phyloP scores from a whole-genome alignment of 2,329 filamentous ascomycete genomes.

The Annulohypoxylon truncatum region DNA sequence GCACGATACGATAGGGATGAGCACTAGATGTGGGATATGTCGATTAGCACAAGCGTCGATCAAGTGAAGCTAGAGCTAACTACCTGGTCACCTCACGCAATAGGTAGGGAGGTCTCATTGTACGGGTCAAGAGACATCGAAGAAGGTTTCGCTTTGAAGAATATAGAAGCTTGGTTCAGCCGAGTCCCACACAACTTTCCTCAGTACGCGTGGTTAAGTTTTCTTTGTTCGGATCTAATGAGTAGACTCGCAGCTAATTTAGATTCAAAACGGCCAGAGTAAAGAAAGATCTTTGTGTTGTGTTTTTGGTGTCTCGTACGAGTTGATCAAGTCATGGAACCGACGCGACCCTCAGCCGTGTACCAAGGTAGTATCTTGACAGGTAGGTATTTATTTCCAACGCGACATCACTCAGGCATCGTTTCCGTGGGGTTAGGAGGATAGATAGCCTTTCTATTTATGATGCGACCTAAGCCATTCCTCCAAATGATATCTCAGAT shows the following conservation, averaged over 20 bases:
- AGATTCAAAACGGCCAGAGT: constrained; percentile 27
- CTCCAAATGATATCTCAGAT: background rate
- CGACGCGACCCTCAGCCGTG: background rate
- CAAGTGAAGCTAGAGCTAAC: constrained; percentile 8
- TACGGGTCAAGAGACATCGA: background rate
- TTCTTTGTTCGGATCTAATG: constrained; percentile 9
- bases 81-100: no score
- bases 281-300: constrained; percentile 14
- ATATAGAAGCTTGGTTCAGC: constrained; percentile 9
- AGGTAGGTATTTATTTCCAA: background rate
- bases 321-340: constrained; percentile 15
- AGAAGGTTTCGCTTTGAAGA: constrained; percentile 22
- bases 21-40: constrained; percentile 1
- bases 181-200: constrained; percentile 2
- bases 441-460: background rate
- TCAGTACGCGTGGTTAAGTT: constrained; percentile 24
- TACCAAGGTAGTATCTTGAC: background rate
- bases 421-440: background rate
- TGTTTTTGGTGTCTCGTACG: constrained; percentile 23
- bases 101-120: background rate
- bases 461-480: background rate
- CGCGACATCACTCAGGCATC: background rate
- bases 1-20: constrained; percentile 4
- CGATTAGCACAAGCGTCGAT: constrained; percentile 1
- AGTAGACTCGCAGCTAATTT: constrained; percentile 11